phyloP scores from a whole-genome alignment of 352 stramenopile species.

The Pelagophyceae sp. region DNA sequence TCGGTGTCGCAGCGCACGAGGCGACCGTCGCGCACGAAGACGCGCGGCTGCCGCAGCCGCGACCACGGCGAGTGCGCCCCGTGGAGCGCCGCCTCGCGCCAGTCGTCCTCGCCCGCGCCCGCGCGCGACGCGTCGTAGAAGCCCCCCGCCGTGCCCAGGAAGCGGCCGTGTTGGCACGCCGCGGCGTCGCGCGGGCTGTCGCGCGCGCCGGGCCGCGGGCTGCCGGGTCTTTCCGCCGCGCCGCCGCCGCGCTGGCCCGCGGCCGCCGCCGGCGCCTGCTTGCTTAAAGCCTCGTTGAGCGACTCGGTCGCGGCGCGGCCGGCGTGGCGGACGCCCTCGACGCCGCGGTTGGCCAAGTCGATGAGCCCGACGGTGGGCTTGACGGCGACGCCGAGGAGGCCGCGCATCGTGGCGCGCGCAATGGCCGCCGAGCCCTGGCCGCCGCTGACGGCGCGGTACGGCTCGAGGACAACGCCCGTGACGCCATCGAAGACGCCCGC shows the following conservation, averaged over 20 bases:
- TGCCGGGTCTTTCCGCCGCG: not conserved
- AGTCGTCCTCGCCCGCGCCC: not conserved
- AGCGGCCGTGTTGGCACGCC: no score
- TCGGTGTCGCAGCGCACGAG: not conserved
- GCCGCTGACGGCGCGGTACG: not conserved
- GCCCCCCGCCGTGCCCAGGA: no score
- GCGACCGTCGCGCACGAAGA: not conserved
- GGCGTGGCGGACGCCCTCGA: slow-evolving; percentile 9
- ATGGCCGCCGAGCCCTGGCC: not conserved
- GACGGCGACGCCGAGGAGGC: slow-evolving; percentile 6
- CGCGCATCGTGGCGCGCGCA: not conserved
- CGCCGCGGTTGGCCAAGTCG: slow-evolving; percentile 1
- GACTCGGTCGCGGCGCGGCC: not conserved
- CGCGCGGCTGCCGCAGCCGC: not conserved
- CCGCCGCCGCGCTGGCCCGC: not conserved
- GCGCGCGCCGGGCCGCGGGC: not conserved
- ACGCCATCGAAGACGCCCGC: slow-evolving; percentile 13
- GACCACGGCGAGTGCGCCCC: not conserved
- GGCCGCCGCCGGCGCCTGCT: not conserved
- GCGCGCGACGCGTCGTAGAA: not conserved
- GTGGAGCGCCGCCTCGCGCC: not conserved
- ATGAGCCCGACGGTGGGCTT: slow-evolving; percentile 7
- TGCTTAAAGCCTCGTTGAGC: not conserved
- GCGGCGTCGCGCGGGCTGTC: not conserved
- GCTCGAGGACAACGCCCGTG: slow-evolving; percentile 9